phyloP scores from a whole-genome alignment of 2,329 filamentous ascomycete species.

The Diaporthe citrichinensis region DNA sequence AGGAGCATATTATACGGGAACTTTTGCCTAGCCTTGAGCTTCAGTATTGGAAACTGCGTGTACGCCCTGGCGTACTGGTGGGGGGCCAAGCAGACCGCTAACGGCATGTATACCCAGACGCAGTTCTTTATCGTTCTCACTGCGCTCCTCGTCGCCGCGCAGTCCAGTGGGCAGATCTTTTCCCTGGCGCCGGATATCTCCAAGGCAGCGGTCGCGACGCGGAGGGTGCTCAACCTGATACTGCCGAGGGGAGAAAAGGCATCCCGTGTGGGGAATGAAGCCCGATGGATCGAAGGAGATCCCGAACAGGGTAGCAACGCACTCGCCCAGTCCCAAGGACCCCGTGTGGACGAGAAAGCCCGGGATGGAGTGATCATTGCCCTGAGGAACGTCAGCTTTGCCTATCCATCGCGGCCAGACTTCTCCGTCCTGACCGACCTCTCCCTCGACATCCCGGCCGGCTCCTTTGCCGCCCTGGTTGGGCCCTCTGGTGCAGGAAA shows the following conservation, averaged over 20 bases:
- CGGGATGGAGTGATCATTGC: conserved; percentile 60
- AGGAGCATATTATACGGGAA: background rate
- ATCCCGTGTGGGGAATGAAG: background rate
- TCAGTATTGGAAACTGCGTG: conserved; percentile 44
- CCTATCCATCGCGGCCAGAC: conserved; percentile 75
- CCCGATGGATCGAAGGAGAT: background rate
- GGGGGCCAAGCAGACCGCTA: conserved; percentile 79
- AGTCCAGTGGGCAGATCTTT: conserved; percentile 82
- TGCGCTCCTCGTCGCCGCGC: conserved; percentile 79
- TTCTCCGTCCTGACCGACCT: conserved; percentile 69
- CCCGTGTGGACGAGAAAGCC: background rate
- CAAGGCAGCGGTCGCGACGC: conserved; percentile 73
- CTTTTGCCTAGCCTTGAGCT: conserved; percentile 22
- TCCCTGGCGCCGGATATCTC: conserved; percentile 82
- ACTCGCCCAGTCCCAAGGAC: background rate
- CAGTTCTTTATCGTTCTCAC: conserved; percentile 84
- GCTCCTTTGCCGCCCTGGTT: conserved; percentile 75
- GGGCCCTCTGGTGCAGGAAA: conserved; percentile 78
- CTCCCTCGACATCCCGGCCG: conserved; percentile 68
- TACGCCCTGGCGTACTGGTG: conserved; percentile 87
- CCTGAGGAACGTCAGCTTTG: conserved; percentile 73
- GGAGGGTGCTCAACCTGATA: conserved; percentile 68
- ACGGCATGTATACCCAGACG: conserved; percentile 73
- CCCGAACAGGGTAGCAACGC: background rate
- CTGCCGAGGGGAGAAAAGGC: conserved; percentile 14